Base-by-base conservation (phyloP, 176 grass and related monocot genomes). In the Juncus effusus region DNA sequence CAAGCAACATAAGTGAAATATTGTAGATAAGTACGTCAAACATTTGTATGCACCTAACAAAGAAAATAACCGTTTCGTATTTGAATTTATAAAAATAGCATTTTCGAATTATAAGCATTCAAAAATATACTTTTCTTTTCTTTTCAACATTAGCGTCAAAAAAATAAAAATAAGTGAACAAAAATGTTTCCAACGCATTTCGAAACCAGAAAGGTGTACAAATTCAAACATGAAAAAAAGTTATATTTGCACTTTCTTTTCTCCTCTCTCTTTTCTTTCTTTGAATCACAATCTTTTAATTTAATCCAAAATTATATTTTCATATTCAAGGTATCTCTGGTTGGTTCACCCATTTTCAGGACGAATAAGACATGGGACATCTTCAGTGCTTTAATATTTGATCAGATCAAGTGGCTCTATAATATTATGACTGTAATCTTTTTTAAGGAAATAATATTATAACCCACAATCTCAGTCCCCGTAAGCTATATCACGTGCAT, bases 401-500 rank as follows among this genome's bases (percentile, higher is more conserved):
- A 56, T 36, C 10, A 70, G 40, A 53, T 14, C 67, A 56, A 70
- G 67, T 39, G 52, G 42, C 42, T 47, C 10, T 13, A 15, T 42
- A 70, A 54, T 47, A 6, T 42, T 57, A 70, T 56, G 45, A 70
- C 67, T 47, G 9, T 57, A 70, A 69, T 55, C 65, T 37, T 69
- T 54, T 35, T 69, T 69, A n/a, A 38, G 67, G 36, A 39, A 70
- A 40, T 53, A 70, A 54, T 47, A 47, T 40, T 19, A 67, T 35
- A 70, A 70, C 66, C 39, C 37, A 10, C 37, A 70, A 56, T 70
- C 52, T 42, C 51, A 70, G 67, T 70, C 13, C 0, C 52, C 36
- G 56, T 55, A 70, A 70, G 67, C 67, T 57, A 37, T 54, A 41
- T 54, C 67, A 70, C 67, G 36, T 70, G 67, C 45, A 55, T 69